Conservation (phyloP, 495 filamentous ascomycete species). For the Podospora didyma region DNA sequence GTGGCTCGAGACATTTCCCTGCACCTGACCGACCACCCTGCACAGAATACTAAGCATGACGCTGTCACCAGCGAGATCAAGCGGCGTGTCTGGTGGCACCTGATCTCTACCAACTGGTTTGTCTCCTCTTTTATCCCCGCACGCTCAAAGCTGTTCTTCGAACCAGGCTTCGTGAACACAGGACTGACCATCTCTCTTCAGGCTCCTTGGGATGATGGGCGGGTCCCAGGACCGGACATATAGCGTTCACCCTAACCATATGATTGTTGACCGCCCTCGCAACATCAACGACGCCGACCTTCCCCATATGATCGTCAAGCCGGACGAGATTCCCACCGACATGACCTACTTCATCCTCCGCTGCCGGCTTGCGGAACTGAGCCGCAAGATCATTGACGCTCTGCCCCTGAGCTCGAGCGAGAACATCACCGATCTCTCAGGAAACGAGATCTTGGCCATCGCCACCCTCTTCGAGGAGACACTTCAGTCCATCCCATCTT, state of each 20-base stretch:
- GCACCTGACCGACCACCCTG: conserved; percentile 36
- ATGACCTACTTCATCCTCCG: conserved; percentile 46
- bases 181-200: conserved; percentile 11
- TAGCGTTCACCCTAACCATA: conserved; percentile 36
- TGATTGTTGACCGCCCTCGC: conserved; percentile 39
- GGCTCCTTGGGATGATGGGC: conserved; percentile 35
- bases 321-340: conserved; percentile 27
- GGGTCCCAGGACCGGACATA: conserved; percentile 40
- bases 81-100: conserved; percentile 48
- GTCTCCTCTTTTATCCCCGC: conserved; percentile 1
- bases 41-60: conserved; percentile 10
- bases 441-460: conserved; percentile 11
- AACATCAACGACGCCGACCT: conserved; percentile 42
- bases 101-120: conserved; percentile 44
- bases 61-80: conserved; percentile 36
- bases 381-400: conserved; percentile 39
- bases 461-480: conserved; percentile 17
- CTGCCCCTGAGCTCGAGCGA: conserved; percentile 2
- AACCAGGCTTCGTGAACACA: no score
- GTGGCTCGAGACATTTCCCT: conserved; percentile 38
- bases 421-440: conserved; percentile 15
- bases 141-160: no score
- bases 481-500: conserved; percentile 11
- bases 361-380: conserved; percentile 43
- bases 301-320: background rate